Conservation (phyloP, 179 eudicot genomes). For the Beta macrorhiza region DNA sequence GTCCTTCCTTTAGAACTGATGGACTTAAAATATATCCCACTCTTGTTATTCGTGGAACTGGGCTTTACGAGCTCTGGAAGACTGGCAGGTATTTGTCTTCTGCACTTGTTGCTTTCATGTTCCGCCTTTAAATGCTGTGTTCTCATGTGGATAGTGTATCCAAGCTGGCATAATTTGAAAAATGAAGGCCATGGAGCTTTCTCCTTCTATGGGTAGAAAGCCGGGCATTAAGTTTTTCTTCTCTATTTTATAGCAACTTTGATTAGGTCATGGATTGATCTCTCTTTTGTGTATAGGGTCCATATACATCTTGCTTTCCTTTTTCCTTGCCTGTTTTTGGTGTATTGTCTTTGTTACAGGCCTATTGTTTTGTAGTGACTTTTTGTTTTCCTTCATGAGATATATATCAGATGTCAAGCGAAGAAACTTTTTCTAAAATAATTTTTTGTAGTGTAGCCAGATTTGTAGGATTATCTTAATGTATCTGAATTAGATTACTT, state of each 20-base stretch:
- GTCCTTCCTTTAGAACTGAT: conserved; percentile 90
- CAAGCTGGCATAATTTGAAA: neutral
- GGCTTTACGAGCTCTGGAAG: conserved; percentile 98
- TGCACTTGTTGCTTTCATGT: neutral
- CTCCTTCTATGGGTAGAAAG: too few relatives aligned
- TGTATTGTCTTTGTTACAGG: too few relatives aligned
- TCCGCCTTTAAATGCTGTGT: neutral
- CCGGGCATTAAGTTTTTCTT: too few relatives aligned
- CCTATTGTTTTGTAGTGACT: neutral
- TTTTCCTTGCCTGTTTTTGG: neutral
- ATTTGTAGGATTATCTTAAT: neutral
- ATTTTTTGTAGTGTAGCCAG: neutral
- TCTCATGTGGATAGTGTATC: neutral
- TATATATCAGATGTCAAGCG: neutral
- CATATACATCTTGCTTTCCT: neutral
- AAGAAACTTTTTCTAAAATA: neutral
- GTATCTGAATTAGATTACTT: neutral
- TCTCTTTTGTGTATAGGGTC: neutral
- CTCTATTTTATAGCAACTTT: neutral
- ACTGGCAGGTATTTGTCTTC: conserved; percentile 76
- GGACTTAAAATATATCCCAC: conserved; percentile 99
- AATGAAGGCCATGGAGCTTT: neutral
- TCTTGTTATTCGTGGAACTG: conserved; percentile 98
- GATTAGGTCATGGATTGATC: neutral
- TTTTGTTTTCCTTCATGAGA: neutral